These are phyloP conservation scores for Nannizzia gypsea DNA, from an alignment of 2,329 filamentous ascomycete species.

Conservation along the genomic window DNA sequence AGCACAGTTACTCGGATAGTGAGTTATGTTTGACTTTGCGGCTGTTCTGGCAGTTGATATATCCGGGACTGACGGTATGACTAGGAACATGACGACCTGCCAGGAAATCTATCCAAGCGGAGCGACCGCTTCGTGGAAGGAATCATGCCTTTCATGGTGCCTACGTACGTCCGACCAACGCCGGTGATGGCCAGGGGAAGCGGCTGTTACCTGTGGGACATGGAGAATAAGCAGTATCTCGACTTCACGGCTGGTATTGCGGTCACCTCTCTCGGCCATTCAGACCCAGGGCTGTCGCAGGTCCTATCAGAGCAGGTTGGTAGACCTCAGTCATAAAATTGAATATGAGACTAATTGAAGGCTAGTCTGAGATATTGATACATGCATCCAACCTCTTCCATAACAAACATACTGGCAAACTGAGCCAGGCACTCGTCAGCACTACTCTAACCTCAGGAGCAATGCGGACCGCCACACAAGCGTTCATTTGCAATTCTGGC, in stretches of 20 bases:
- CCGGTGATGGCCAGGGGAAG: constrained; percentile 82
- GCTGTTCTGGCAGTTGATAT: neutral
- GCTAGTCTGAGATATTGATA: constrained; percentile 57
- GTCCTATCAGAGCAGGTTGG: constrained; percentile 65
- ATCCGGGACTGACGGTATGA: neutral
- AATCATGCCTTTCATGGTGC: constrained; percentile 80
- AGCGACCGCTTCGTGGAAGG: constrained; percentile 55
- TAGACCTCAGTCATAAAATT: neutral
- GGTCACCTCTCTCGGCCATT: constrained; percentile 85
- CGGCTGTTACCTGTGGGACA: constrained; percentile 80
- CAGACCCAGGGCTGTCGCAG: constrained; percentile 63
- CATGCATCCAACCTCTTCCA: constrained; percentile 96
- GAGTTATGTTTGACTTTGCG: neutral
- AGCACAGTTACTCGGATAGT: neutral
- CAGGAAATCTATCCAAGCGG: constrained; percentile 53
- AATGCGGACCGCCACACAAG: constrained; percentile 68
- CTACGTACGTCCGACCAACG: constrained; percentile 81
- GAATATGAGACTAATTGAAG: neutral
- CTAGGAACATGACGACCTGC: constrained; percentile 50
- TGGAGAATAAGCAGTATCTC: constrained; percentile 78
- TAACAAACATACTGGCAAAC: constrained; percentile 84
- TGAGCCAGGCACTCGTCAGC: constrained; percentile 75
- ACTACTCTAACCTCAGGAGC: constrained; percentile 66
- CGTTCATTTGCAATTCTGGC: constrained; percentile 93
- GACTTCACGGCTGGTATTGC: constrained; percentile 96